Conservation (phyloP, 2,329 filamentous ascomycete genomes). For the Phialocephala subalpina region DNA sequence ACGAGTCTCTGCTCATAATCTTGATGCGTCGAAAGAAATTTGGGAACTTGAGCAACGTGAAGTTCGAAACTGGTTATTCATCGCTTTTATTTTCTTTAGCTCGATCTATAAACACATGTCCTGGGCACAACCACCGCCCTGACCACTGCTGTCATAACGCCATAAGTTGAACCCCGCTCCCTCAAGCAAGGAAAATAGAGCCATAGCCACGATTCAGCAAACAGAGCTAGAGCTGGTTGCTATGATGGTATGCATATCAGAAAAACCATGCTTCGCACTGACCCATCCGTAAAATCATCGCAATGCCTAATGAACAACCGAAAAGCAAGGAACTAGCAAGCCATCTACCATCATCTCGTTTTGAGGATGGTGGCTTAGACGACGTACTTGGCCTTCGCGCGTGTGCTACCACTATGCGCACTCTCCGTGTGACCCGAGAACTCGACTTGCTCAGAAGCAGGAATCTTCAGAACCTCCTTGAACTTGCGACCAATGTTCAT, state of each 20-base stretch:
- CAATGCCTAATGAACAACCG: conserved; percentile 27
- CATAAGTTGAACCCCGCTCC: conserved; percentile 13
- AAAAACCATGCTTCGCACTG: conserved; percentile 30
- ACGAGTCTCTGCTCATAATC: neutral
- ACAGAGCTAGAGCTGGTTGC: conserved; percentile 3
- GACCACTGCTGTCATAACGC: conserved; percentile 27
- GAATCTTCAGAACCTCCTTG: conserved; percentile 89
- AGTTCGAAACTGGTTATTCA: neutral
- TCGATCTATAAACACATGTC: conserved; percentile 29
- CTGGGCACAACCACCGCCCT: conserved; percentile 20
- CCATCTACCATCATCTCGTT: neutral
- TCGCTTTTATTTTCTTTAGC: conserved; percentile 23
- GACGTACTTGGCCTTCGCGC: conserved; percentile 92
- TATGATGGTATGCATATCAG: conserved; percentile 31
- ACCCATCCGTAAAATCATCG: conserved; percentile 23
- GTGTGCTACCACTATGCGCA: conserved; percentile 90
- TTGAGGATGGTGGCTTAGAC: conserved; percentile 62
- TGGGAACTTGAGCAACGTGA: too few species aligned
- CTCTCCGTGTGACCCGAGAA: conserved; percentile 97
- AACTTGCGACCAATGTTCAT: conserved; percentile 86
- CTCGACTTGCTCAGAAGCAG: conserved; percentile 80
- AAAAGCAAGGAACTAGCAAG: conserved; percentile 8
- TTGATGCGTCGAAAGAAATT: too few species aligned
- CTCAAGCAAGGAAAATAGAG: conserved; percentile 17
- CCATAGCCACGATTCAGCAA: conserved; percentile 5